Base-by-base conservation (phyloP, 2,329 filamentous ascomycete genomes). In the Xylaria sp. region DNA sequence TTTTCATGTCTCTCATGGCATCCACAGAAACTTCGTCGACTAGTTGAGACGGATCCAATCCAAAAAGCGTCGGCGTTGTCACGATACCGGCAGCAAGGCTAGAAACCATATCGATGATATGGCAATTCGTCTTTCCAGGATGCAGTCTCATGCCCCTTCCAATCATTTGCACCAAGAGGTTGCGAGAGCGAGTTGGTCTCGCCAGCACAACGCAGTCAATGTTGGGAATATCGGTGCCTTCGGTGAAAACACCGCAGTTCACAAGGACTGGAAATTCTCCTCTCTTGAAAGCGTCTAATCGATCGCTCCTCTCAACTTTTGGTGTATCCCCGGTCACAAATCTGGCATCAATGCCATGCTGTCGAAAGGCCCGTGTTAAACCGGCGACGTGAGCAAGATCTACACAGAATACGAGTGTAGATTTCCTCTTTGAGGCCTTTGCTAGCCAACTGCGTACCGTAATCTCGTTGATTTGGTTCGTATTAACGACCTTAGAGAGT, bases 161-260 rank as follows among this genome's bases (percentile, higher is more conserved):
- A 70, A 99, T 97, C 96, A 99, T 99, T 81, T 99, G 96, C 0
- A 98, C 90, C 1, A 99, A 88, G 2, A 99, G 84, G 75, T 98
- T 98, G n/a, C 92, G 90, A 18, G 96, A 98, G 74, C 91, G 90
- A 1, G 96, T 99, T 0, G 96, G 96, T 28, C 96, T 86, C 3
- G 92, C 94, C 9, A 99, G 86, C 9, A 99, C 78, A 28, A 99
- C 89, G 77, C 96, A 98, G 82, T 99, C 96, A 73, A 99, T 93
- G 78, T 97, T 98, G 6, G 97, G 96, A 39, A 99, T 97, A 77
- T 99, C 96, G 0, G 96, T 99, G 1, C 96, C 96, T 82, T 99
- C 96, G 0, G 95, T 98, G 77, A 97, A 98, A 50, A 99, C 92
- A 9, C 94, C 94, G 77, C 96, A 98, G 78, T 99, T 99, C 61